These are phyloP conservation scores for Lathyrus oleraceus DNA, from an alignment of 306 rosid genomes.

Conservation along the genomic window DNA sequence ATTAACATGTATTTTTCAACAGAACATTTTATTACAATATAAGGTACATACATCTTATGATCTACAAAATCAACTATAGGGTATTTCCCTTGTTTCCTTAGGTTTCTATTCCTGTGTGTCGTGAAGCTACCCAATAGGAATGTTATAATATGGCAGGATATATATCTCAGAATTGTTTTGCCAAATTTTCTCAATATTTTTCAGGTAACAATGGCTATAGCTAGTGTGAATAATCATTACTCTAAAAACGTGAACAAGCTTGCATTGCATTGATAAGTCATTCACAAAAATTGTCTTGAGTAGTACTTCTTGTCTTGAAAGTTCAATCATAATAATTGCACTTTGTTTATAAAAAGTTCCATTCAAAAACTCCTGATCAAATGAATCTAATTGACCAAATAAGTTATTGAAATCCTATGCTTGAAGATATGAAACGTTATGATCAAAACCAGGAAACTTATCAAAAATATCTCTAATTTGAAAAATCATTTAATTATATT, in stretches of 20 bases:
- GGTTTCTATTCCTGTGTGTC: conserved; percentile 44
- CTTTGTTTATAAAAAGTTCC: not conserved
- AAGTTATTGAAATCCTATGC: too few species aligned
- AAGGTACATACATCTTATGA: not conserved
- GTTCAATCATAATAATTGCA: not conserved
- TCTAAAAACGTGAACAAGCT: conserved; percentile 25
- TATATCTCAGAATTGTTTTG: conserved; percentile 43
- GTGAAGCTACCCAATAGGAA: conserved; percentile 36
- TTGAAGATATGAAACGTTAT: not conserved
- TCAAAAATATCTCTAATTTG: too few species aligned
- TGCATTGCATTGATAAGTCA: conserved; percentile 48
- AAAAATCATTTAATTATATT: too few species aligned
- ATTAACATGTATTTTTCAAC: too few species aligned
- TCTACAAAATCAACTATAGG: conserved; percentile 21
- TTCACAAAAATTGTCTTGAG: conserved; percentile 33
- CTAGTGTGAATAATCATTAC: conserved; percentile 31
- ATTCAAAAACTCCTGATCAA: conserved; percentile 39
- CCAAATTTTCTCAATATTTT: conserved; percentile 38
- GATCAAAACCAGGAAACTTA: too few species aligned
- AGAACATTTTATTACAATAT: too few species aligned
- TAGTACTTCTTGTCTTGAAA: not conserved
- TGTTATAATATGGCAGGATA: conserved; percentile 42
- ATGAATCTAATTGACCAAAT: conserved; percentile 13
- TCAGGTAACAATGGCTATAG: conserved; percentile 17
- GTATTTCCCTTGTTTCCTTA: not conserved